A percentile compares a stretch with the other conserved stretches of the same genome.
Conservation (phyloP, 2,329 filamentous ascomycete species). For the Colletotrichum agaves region DNA sequence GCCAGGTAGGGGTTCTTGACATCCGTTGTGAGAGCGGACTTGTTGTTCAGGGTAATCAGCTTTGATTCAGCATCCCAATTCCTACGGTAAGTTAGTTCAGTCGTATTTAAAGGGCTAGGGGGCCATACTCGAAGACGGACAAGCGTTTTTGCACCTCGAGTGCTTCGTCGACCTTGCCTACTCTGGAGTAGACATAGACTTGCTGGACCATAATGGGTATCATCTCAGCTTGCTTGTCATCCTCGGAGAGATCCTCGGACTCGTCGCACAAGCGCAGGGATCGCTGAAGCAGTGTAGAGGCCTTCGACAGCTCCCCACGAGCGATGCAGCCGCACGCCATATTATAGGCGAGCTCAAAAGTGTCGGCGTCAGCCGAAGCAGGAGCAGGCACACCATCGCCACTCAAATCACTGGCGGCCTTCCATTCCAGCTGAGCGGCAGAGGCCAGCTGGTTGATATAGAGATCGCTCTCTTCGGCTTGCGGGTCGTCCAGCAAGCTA, state of each 20-base stretch:
- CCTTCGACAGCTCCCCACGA: constrained; percentile 72
- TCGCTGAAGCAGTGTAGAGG: constrained; percentile 73
- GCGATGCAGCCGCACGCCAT: constrained; percentile 79
- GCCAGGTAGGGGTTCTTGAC: constrained; percentile 73
- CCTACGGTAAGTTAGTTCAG: constrained; percentile 54
- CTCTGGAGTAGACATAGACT: constrained; percentile 74
- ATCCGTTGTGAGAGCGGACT: constrained; percentile 53
- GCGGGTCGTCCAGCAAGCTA: constrained; percentile 62
- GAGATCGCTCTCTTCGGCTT: constrained; percentile 75
- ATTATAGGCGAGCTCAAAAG: constrained; percentile 87
- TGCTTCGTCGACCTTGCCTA: constrained; percentile 75
- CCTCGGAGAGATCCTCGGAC: constrained; percentile 77
- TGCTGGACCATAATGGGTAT: constrained; percentile 82
- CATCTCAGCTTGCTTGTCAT: constrained; percentile 79
- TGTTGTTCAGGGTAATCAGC: constrained; percentile 75
- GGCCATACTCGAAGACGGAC: constrained; percentile 67
- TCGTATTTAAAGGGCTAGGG: not conserved
- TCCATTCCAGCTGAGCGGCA: constrained; percentile 79
- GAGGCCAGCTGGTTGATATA: constrained; percentile 80
- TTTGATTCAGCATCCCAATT: constrained; percentile 75
- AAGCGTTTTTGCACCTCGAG: constrained; percentile 70
- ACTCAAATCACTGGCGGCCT: constrained; percentile 58
- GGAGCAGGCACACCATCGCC: constrained; percentile 50
- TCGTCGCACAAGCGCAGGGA: constrained; percentile 78
- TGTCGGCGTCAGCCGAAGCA: constrained; percentile 71